Evolutionary conservation across 345 rosid species (phyloP).

Genomic region (Capsella bursapastoris): DNA sequence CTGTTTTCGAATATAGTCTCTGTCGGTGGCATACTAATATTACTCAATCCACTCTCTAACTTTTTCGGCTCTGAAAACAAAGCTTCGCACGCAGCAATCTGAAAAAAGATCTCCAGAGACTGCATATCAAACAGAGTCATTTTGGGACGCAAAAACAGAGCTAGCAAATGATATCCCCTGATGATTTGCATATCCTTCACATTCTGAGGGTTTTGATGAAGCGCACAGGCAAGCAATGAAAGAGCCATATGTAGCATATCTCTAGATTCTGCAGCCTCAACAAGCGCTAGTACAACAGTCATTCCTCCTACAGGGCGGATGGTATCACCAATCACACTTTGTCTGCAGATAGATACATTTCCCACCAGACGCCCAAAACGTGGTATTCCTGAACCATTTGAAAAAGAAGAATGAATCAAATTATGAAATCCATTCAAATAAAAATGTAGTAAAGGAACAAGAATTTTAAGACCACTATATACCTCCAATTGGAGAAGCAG

Average conservation of each 20-base stretch:
- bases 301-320: constrained; percentile 93
- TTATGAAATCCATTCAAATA: constrained; percentile 10
- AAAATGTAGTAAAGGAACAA: constrained; percentile 20
- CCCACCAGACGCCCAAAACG: constrained; percentile 94
- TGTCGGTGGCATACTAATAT: constrained; percentile 51
- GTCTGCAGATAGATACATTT: constrained; percentile 81
- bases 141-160: constrained; percentile 88
- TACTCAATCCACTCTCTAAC: constrained; percentile 51
- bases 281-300: constrained; percentile 82
- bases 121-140: constrained; percentile 95
- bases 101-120: constrained; percentile 92
- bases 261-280: constrained; percentile 93
- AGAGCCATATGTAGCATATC: constrained; percentile 98
- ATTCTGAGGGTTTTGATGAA: constrained; percentile 96
- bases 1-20: constrained; percentile 64
- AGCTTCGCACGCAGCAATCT: constrained; percentile 99
- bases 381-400: constrained; percentile 77
- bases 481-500: constrained; percentile 99
- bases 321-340: constrained; percentile 87
- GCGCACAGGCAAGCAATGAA: constrained; percentile 85
- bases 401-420: constrained; percentile 31
- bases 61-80: constrained; percentile 95
- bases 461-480: constrained; percentile 38
- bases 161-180: constrained; percentile 97
- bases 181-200: constrained; percentile 93